phyloP scores from a whole-genome alignment of 345 rosid species.

The Camelina neglecta region DNA sequence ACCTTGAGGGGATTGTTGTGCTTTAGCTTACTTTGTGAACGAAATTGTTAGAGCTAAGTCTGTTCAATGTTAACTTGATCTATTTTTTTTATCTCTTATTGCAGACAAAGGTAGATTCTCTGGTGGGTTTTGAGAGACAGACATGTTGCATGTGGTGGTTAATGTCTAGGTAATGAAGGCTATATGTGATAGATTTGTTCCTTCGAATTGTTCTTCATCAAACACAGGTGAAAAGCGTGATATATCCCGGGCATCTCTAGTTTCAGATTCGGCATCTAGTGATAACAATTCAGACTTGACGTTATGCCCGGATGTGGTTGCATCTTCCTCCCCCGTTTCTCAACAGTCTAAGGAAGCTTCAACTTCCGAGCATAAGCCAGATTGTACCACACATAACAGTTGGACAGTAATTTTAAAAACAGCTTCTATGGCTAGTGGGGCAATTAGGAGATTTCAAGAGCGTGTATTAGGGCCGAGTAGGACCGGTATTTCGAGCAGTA shows the following conservation, averaged over 20 bases:
- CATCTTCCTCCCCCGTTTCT: constrained; percentile 66
- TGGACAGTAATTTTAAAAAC: constrained; percentile 77
- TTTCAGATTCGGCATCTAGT: constrained; percentile 51
- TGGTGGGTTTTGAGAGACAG: constrained; percentile 28
- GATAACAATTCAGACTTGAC: constrained; percentile 47
- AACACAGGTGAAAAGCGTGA: constrained; percentile 45
- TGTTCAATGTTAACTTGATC: constrained; percentile 4
- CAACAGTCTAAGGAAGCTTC: constrained; percentile 53
- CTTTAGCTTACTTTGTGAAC: not conserved
- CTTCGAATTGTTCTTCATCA: constrained; percentile 55
- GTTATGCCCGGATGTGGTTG: constrained; percentile 57
- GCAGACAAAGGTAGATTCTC: constrained; percentile 40
- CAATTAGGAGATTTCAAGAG: constrained; percentile 93
- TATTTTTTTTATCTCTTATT: not conserved
- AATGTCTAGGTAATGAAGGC: constrained; percentile 69
- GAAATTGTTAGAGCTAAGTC: not conserved
- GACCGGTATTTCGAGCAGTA: constrained; percentile 65
- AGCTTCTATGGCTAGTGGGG: constrained; percentile 64
- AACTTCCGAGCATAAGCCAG: constrained; percentile 49
- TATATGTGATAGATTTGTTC: constrained; percentile 57
- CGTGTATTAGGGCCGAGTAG: constrained; percentile 73
- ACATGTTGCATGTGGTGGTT: constrained; percentile 23
- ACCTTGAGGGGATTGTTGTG: not conserved
- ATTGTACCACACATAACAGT: constrained; percentile 51
- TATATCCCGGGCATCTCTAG: constrained; percentile 54